Evolutionary conservation across 2,329 filamentous ascomycete species (phyloP).

Genomic region (Rosellinia necatrix): DNA sequence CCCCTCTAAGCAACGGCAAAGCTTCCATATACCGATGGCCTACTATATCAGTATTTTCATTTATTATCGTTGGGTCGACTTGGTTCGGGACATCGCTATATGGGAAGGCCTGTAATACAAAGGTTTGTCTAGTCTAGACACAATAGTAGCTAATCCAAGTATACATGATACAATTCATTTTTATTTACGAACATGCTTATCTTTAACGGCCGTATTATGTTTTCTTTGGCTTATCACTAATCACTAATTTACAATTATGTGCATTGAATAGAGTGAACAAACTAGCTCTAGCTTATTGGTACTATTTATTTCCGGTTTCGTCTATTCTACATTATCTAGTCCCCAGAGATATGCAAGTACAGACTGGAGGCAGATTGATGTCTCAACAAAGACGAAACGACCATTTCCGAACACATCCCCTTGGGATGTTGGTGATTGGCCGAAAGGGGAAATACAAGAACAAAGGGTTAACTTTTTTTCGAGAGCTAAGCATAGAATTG

Average conservation of each 20-base stretch:
- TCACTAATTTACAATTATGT: not conserved
- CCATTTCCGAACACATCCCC: constrained; percentile 24
- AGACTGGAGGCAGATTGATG: too few relatives aligned
- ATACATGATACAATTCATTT: too few relatives aligned
- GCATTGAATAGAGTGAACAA: not conserved
- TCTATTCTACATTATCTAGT: too few relatives aligned
- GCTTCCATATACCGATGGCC: too few relatives aligned
- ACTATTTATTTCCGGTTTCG: constrained; percentile 9
- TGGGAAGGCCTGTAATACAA: not conserved
- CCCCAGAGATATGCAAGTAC: too few relatives aligned
- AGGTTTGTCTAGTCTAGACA: constrained; percentile 17
- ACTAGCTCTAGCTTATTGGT: not conserved
- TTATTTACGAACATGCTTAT: too few relatives aligned
- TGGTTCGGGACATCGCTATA: too few relatives aligned
- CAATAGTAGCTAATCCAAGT: constrained; percentile 9
- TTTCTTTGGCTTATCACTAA: too few relatives aligned
- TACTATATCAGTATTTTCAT: too few relatives aligned
- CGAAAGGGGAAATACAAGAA: constrained; percentile 18
- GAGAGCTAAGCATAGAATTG: constrained; percentile 15
- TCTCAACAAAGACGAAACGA: constrained; percentile 14
- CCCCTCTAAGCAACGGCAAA: too few relatives aligned
- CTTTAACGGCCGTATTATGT: too few relatives aligned
- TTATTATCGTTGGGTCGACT: too few relatives aligned
- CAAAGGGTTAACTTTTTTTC: constrained; percentile 15
- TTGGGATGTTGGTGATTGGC: not conserved